Evolutionary conservation across 1,139 yeast genomes (phyloP).

Genomic region (Entelexis paramagnoliae): DNA sequence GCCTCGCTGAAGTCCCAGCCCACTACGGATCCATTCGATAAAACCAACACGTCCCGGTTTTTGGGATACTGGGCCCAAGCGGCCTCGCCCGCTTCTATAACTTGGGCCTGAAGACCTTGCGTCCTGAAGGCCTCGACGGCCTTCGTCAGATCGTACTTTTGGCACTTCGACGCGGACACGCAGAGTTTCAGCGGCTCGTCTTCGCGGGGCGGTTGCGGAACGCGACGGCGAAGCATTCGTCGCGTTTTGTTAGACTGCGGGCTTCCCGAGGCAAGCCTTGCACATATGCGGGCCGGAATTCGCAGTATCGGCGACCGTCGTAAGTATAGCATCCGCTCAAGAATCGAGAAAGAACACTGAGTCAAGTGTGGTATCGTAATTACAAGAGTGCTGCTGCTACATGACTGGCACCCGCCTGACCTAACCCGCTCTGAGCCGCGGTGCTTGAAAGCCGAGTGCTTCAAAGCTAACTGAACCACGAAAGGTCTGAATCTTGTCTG

Average conservation of each 20-base stretch:
- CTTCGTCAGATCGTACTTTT: constrained; percentile 47
- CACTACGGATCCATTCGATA: constrained; percentile 65
- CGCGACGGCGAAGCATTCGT: constrained; percentile 17
- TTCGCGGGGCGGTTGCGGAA: constrained; percentile 16
- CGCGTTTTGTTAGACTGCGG: constrained; percentile 22
- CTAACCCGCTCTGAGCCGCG: too few relatives aligned
- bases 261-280: constrained; percentile 6
- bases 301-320: neutral
- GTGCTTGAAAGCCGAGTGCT: too few relatives aligned
- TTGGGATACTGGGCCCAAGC: constrained; percentile 45
- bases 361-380: too few relatives aligned
- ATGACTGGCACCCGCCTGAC: too few relatives aligned
- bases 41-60: constrained; percentile 34
- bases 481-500: too few relatives aligned
- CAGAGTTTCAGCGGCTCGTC: constrained; percentile 28
- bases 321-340: too few relatives aligned
- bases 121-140: constrained; percentile 34
- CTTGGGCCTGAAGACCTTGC: constrained; percentile 34
- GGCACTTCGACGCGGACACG: constrained; percentile 63
- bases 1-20: constrained; percentile 61
- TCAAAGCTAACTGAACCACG: too few relatives aligned
- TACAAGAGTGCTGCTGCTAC: too few relatives aligned
- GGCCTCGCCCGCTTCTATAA: constrained; percentile 46
- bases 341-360: too few relatives aligned
- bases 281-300: neutral